Conservation (phyloP, 805 yeast species). For the Schwanniomyces polymorphus region DNA sequence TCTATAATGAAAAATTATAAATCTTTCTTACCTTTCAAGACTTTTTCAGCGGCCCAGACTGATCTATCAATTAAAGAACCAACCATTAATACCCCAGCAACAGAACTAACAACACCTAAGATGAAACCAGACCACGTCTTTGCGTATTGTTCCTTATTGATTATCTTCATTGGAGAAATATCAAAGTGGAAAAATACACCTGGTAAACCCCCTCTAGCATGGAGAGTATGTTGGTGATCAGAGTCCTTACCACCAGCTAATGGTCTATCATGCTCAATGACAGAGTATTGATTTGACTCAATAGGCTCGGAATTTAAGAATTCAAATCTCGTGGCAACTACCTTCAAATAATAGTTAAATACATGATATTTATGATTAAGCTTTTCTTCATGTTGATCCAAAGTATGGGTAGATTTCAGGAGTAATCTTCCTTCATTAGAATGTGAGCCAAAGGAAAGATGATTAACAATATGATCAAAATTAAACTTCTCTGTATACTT, state of each 20-base stretch:
- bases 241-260: conserved; percentile 82
- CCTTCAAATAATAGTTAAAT: conserved; percentile 79
- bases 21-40: conserved; percentile 66
- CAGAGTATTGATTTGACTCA: conserved; percentile 90
- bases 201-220: conserved; percentile 85
- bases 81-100: conserved; percentile 92
- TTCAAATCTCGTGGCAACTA: conserved; percentile 87
- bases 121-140: conserved; percentile 83
- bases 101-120: conserved; percentile 79
- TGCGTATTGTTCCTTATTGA: conserved; percentile 72
- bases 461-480: conserved; percentile 76
- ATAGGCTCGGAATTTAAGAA: conserved; percentile 48
- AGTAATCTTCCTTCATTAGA: conserved; percentile 33
- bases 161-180: conserved; percentile 88
- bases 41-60: conserved; percentile 85
- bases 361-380: conserved; percentile 57
- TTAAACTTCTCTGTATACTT: conserved; percentile 58
- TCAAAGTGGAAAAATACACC: conserved; percentile 88
- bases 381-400: conserved; percentile 51
- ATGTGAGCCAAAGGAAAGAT: conserved; percentile 79
- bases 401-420: conserved; percentile 56
- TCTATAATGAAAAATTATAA: conserved; percentile 14
- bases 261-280: conserved; percentile 86
- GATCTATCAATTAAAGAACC: conserved; percentile 88
- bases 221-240: conserved; percentile 86